phyloP scores from a whole-genome alignment of 139 green algal genomes.

The Volvox reticuliferus region DNA sequence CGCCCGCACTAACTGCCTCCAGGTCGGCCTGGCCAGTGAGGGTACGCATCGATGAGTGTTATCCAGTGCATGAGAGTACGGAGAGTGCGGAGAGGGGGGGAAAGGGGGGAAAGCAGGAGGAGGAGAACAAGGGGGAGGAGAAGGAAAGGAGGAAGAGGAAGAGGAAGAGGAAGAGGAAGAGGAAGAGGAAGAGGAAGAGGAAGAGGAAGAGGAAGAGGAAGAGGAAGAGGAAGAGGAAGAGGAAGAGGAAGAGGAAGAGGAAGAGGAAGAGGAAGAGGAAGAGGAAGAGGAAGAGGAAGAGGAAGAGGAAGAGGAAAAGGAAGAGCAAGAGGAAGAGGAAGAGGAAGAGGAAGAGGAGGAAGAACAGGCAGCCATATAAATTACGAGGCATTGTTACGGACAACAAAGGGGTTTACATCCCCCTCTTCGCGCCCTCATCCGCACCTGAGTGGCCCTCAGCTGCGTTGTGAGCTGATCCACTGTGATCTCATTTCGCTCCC shows the following conservation, averaged over 20 bases:
- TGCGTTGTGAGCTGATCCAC: conserved; percentile 13
- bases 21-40: conserved; percentile 46
- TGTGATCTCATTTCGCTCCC: conserved; percentile 49
- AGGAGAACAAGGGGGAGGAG: background rate
- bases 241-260: no score
- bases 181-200: background rate
- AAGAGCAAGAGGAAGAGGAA: no score
- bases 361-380: no score
- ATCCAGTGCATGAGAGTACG: no score
- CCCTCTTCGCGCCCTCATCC: background rate
- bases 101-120: background rate
- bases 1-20: conserved; percentile 21
- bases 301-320: no score
- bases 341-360: no score
- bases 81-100: background rate
- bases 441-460: conserved; percentile 49
- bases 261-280: no score
- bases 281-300: no score
- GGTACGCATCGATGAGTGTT: background rate
- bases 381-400: no score
- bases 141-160: background rate
- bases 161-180: background rate
- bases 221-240: no score
- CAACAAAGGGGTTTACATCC: no score
- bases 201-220: no score